A percentile compares a stretch with the other conserved stretches of the same genome.
These are phyloP conservation scores for Termitomyces sp. DNA, from an alignment of 768 basidiomycete genomes.

Conservation along the genomic window DNA sequence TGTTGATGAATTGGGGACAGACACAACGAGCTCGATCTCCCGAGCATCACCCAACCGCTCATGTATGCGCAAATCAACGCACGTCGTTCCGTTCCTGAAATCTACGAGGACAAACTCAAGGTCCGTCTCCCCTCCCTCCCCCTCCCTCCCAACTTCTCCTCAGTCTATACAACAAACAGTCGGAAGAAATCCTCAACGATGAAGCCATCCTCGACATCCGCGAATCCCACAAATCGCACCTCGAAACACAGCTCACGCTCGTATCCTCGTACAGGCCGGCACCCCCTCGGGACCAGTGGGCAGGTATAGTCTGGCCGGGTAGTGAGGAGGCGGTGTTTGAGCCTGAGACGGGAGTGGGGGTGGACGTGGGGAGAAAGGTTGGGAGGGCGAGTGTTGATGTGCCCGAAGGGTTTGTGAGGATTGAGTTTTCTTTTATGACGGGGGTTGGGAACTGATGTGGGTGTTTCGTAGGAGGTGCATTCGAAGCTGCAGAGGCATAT, in stretches of 20 bases:
- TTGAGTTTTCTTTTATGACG: not conserved
- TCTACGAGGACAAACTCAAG: slow-evolving; percentile 79
- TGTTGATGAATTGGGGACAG: slow-evolving; percentile 32
- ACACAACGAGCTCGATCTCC: slow-evolving; percentile 88
- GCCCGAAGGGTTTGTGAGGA: slow-evolving; percentile 56
- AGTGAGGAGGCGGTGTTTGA: slow-evolving; percentile 47
- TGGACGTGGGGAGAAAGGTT: slow-evolving; percentile 49
- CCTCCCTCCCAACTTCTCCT: not conserved
- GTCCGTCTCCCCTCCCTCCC: slow-evolving; percentile 37
- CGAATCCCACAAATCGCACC: slow-evolving; percentile 53
- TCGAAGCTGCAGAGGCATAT: slow-evolving; percentile 76
- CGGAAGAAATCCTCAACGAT: slow-evolving; percentile 51
- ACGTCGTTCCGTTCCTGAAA: slow-evolving; percentile 71
- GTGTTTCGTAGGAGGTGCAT: slow-evolving; percentile 63
- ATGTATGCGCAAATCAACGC: slow-evolving; percentile 90
- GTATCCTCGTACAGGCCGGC: slow-evolving; percentile 49
- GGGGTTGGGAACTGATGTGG: slow-evolving; percentile 30
- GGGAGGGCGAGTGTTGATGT: slow-evolving; percentile 68
- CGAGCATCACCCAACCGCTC: slow-evolving; percentile 81
- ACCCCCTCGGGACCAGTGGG: slow-evolving; percentile 70
- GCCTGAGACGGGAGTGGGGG: slow-evolving; percentile 69
- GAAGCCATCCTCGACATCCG: slow-evolving; percentile 52
- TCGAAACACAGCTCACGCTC: slow-evolving; percentile 59
- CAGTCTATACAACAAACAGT: slow-evolving; percentile 25
- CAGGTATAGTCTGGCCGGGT: slow-evolving; percentile 61